Percentiles rank a stretch among this genome's conserved stretches.
These are phyloP conservation scores for Acanthamoeba sp. DNA, from an alignment of 208 protist genomes.

Conservation along the genomic window DNA sequence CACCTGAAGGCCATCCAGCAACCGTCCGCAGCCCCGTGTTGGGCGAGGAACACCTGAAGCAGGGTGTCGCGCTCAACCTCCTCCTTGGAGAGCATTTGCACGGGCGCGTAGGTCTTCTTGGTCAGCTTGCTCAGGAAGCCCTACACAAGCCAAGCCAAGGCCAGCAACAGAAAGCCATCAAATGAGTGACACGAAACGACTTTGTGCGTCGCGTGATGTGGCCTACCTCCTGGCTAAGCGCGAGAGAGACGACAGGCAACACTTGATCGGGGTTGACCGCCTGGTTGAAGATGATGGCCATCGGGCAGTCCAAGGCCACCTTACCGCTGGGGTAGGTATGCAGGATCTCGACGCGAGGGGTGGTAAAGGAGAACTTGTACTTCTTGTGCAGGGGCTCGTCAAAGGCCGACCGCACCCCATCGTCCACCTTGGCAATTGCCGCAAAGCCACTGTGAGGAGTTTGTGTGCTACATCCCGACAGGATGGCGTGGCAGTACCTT, in stretches of 20 bases:
- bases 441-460: background rate
- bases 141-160: background rate
- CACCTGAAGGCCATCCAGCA: slow-evolving; percentile 68
- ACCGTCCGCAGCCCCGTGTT: background rate
- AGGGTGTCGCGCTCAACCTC: slow-evolving; percentile 41
- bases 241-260: slow-evolving; percentile 16
- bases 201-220: background rate
- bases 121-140: slow-evolving; percentile 69
- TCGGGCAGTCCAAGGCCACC: slow-evolving; percentile 30
- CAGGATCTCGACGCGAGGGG: slow-evolving; percentile 44
- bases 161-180: background rate
- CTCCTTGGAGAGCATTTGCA: slow-evolving; percentile 33
- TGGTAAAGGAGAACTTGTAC: slow-evolving; percentile 47
- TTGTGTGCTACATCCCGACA: background rate
- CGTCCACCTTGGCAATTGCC: slow-evolving; percentile 60
- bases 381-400: slow-evolving; percentile 49
- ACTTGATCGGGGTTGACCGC: slow-evolving; percentile 51
- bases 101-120: slow-evolving; percentile 61
- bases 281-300: slow-evolving; percentile 76
- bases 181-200: background rate
- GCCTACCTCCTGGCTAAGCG: slow-evolving; percentile 36
- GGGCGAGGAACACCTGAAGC: slow-evolving; percentile 41
- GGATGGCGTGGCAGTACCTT: background rate
- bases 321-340: slow-evolving; percentile 28
- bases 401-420: background rate